phyloP scores from a whole-genome alignment of 2,329 filamentous ascomycete species.

The Hypoxylon rubiginosum region DNA sequence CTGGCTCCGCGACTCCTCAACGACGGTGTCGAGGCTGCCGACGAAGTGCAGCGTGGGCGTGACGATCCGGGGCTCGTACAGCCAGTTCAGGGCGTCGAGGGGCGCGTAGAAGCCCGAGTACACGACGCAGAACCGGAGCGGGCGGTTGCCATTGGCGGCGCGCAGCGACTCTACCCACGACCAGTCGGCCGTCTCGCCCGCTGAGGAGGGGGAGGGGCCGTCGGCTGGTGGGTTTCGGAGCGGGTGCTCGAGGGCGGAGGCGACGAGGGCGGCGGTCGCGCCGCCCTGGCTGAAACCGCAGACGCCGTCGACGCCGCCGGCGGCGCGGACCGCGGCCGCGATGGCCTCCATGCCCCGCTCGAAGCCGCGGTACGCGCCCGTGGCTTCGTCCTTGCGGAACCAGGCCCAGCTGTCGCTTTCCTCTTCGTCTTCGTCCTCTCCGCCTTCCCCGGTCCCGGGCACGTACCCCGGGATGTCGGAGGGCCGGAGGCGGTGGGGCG shows the following conservation, averaged over 20 bases:
- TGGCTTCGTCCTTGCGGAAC: constrained; percentile 79
- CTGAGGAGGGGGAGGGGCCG: constrained; percentile 32
- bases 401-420: constrained; percentile 81
- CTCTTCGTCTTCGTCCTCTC: constrained; percentile 60
- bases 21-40: constrained; percentile 87
- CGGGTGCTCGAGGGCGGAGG: constrained; percentile 75
- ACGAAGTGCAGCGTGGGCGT: constrained; percentile 87
- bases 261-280: constrained; percentile 78
- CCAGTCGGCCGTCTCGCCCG: constrained; percentile 41
- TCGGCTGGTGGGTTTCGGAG: constrained; percentile 22
- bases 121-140: constrained; percentile 70
- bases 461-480: constrained; percentile 78
- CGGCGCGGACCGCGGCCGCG: constrained; percentile 70
- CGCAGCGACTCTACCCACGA: constrained; percentile 62
- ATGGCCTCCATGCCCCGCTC: constrained; percentile 76
- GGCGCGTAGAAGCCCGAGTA: constrained; percentile 75
- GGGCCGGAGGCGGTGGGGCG: constrained; percentile 71
- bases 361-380: constrained; percentile 75
- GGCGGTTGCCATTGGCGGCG: constrained; percentile 61
- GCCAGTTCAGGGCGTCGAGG: constrained; percentile 48
- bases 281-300: constrained; percentile 88
- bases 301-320: constrained; percentile 81
- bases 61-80: constrained; percentile 61
- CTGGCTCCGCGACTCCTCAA: constrained; percentile 80
- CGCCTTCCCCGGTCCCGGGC: constrained; percentile 57